Base-by-base conservation (phyloP, 108 stramenopile species). In the Fragilaria crotonensis region DNA sequence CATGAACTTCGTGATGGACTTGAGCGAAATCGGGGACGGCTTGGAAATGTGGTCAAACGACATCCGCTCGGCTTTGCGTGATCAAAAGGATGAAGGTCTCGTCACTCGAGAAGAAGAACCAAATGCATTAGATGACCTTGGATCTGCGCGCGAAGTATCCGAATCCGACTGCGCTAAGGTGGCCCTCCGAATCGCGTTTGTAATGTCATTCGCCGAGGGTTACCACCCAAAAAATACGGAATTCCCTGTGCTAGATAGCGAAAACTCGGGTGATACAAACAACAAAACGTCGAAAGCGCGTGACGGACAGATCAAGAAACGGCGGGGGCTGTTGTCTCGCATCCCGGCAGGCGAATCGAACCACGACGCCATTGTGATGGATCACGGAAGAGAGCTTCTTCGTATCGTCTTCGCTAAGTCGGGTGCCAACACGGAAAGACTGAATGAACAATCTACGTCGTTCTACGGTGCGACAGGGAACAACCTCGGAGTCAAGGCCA, bases 1-100 rank as follows among this genome's bases (percentile, higher is more conserved):
- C 1, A 68, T 78, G 21, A 77, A 87, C 31, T 92, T 92, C 61
- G 71, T 89, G 2, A 89, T 93, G 83, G 86, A 93, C 69, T 68
- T 93, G n/a, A 69, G 76, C 29, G 60, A 41, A 32, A 59, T 87
- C 5, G 69, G 70, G 50, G 67, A 76, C 48, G 72, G 52, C 28
- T 5, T 32, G 11, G 23, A 56, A 19, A 36, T 14, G 14, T 46
- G 57, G 57, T 46, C 46, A n/a, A 29, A 51, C 29, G 49, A 51
- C 49, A 31, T 56, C 27, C 31, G 54, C 1, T 56, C 54, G 7
- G 19, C 54, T 20, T 33, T 26, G 17, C 33, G 21, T 2, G 30
- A 56, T 32, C 54, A 30, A 58, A 11, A 11, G 11, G 11, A 41
- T 11, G 36, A 11, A 11, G 14, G 36, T 11, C 36, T 41, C 14